Evolutionary conservation across 805 yeast species (phyloP), one percentile per base, ranked within the genome.

Genomic region (Lipomyces starkeyi): DNA sequence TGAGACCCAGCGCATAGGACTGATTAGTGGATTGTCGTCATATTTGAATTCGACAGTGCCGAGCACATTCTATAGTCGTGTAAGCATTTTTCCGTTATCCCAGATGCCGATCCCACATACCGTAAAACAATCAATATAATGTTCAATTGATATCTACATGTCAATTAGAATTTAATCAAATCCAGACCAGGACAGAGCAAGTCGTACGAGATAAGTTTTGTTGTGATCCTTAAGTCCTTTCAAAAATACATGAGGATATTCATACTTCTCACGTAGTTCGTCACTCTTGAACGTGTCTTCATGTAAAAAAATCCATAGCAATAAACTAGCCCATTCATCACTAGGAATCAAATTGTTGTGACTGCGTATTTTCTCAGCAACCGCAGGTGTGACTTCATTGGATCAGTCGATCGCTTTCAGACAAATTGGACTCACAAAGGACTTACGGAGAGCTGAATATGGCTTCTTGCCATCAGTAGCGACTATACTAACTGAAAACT

Each of bases 381-480:
- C 49, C 5, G 20, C 20, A 17, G 49, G 49, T 8, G 49, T 43
- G 20, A 43, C 49, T 43, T 43, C 49, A n/a, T n/a, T 17, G 49
- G 22, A 17, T n/a, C 20, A 43, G 49, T 14, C 7, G 54, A 34
- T 17, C 4, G 27, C 13, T 11, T 11, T 17, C 11, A n/a, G 22
- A 29, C 58, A 55, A 17, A 9, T 29, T 3, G 20, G 17, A 6
- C 35, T 6, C 49, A 35, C 14, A 57, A 22, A 34, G 27, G 25
- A 35, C 62, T 27, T 59, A 59, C 62, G 32, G 57, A 8, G 29
- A 3, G 32, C 34, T 9, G 61, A 32, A 55, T 64, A 64, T 14
- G 64, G 63, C 32, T 58, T 62, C 25, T 35, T 27, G 22, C 67
- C 67, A n/a, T 64, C 67, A 13, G 63, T 62, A 22, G 61, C 67